Base-by-base conservation (phyloP, 2,329 filamentous ascomycete species). In the Paraphoma sp. region DNA sequence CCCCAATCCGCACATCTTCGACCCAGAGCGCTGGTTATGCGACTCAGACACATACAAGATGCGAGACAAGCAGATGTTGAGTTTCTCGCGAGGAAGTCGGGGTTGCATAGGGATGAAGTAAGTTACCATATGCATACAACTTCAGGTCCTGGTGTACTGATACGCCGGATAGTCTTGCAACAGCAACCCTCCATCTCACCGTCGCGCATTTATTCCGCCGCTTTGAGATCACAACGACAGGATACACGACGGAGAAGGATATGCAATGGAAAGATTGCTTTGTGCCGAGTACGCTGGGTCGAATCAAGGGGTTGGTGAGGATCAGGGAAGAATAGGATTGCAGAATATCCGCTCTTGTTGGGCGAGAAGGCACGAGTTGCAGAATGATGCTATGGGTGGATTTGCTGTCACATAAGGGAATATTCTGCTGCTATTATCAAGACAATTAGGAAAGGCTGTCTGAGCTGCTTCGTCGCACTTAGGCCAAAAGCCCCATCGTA, bases 191-290 rank as follows among this genome's bases (percentile, higher is more conserved):
- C 17, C 54, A 64, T 40, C 31, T 64, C 2, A 57, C 58, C 30
- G 51, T 57, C 8, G 58, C 56, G 10, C 58, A 64, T 51, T 23
- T 62, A 1, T 64, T 64, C 36, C 41, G 61, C 2, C 17, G 59
- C 8, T 64, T 62, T 38, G 49, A 64, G 16, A 57, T 62, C 9
- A 36, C 30, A 14, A 62, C 61, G 17, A 53, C 43, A 14, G 61
- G 56, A 18, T 54, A 60, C 44, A 62, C 56, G 28, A 62, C 61
- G 14, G 59, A 50, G 14, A 16, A 33, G 12, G 59, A 64, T 56
- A 62, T 62, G 56, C 56, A 60, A 14, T 62, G 62, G 57, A 60
- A 47, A 11, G 54, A 64, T 47, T 40, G 53, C 6, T 62, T 64
- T 44, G 59, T 64, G 43, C 49, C 62, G 1, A 38, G 41, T 44